These are phyloP conservation scores for Suillus occidentalis DNA, from an alignment of 768 basidiomycete genomes.

Conservation along the genomic window DNA sequence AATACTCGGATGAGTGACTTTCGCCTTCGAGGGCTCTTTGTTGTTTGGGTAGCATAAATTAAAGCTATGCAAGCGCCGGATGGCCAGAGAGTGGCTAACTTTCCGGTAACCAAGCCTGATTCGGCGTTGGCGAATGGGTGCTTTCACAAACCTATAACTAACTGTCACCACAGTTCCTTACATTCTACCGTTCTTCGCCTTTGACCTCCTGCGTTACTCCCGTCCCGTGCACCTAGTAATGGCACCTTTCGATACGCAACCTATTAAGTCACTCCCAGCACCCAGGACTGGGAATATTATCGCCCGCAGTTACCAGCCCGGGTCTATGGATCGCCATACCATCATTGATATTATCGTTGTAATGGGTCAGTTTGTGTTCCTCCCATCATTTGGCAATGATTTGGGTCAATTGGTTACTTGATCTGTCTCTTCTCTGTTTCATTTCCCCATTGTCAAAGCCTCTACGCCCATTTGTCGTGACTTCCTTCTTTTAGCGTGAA, in stretches of 20 bases:
- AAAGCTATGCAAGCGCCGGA: background rate
- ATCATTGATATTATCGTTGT: background rate
- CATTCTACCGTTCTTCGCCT: background rate
- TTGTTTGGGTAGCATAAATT: background rate
- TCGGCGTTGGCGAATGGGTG: background rate
- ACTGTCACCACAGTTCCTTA: rapidly evolving
- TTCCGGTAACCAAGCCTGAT: background rate
- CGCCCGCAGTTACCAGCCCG: background rate
- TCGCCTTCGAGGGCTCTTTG: background rate
- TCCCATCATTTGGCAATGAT: background rate
- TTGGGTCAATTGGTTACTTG: background rate
- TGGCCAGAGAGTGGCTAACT: background rate
- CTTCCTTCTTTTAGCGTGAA: background rate
- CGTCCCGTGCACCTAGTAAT: background rate
- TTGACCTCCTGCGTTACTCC: background rate
- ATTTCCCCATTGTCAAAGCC: background rate
- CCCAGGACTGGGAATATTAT: too few relatives aligned
- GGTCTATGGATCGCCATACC: background rate
- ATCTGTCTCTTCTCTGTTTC: background rate
- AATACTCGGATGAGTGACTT: slow-evolving; percentile 1
- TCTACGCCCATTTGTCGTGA: background rate
- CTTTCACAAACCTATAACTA: background rate
- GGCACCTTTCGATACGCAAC: background rate
- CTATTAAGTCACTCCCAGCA: background rate
- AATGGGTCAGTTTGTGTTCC: background rate